Evolutionary conservation across 495 filamentous ascomycete species (phyloP), one percentile per base, ranked within the genome.

Genomic region (Annulohypoxylon moriforme): DNA sequence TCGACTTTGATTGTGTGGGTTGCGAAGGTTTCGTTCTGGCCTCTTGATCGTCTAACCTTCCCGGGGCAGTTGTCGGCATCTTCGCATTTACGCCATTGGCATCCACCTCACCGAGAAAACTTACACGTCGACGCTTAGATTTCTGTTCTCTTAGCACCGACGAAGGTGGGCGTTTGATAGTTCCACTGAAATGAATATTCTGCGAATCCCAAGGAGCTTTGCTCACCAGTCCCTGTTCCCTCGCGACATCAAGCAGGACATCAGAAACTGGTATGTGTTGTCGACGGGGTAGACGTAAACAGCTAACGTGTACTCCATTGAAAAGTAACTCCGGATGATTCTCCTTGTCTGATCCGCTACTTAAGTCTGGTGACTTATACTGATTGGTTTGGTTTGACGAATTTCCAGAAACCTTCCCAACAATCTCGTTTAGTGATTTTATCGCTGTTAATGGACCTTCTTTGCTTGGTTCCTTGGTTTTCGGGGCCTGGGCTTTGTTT

Each of bases 161-260:
- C 10, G 60, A 60, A 20, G 59, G 61, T 9, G 61, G 34, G 16
- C 74, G 74, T 60, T 76, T 76, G 20, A 42, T 34, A 3, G 34
- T 11, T 47, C 20, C 18, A 16, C 60, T 62, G 18, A 46, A 31
- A 46, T 62, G 61, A 18, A 47, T 34, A 24, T 40, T 33, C 24
- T 70, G 65, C 14, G 18, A 59, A 60, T 64, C 46, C 5, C 25
- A 71, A 60, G 68, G 57, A 18, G 50, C 60, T 53, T 64, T 78
- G 53, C 76, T 78, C 18, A 78, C 34, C 10, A 78, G 63, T 18
- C 74, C 74, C 56, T 76, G 73, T 5, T 78, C 88, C 87, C 58
- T 65, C 31, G 76, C 76, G 38, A 40, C 63, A 44, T 76, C 68
- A 7, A 78, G 34, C 22, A 78, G 44, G 16, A 27, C 56, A 9